Evolutionary conservation across 2,329 filamentous ascomycete genomes (phyloP), one percentile per base, ranked within the genome.

Genomic region (Arthrocladium fulminans): DNA sequence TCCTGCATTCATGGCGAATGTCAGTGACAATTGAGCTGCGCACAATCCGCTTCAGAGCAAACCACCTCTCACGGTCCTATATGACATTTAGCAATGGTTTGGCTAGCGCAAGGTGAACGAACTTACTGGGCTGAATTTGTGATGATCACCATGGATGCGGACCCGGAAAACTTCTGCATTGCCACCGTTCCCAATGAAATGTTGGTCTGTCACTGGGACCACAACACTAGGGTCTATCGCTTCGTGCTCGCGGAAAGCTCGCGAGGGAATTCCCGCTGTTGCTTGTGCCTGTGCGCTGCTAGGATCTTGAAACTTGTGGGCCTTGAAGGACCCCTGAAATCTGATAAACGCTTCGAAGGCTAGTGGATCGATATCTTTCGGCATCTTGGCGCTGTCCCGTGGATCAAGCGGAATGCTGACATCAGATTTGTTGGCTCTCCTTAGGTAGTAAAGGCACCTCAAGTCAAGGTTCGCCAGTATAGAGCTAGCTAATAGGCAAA

Each of bases 201-300:
- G 6, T 8, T 37, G 6, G 8, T 37, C 34, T 19, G n/a, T 15
- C 12, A 37, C 13, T 19, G 13, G 43, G 52, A 19, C 12, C 8
- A 45, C 24, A 4, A 19, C 29, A 41, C 10, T 51, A 57, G 56
- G 44, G 44, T 51, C 27, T 48, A 57, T 32, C 49, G 49, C 15
- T 49, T 52, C 9, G 47, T 59, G 12, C 53, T 59, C 47, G 27
- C 27, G 27, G 27, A 29, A 7, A 29, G 27, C 27, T 29, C 27
- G 7, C 27, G 13, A 7, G 7, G 27, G 27, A 13, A 29, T 29
- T 7, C 27, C 27, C 7, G 27, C 27, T 29, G 27, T 13, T 7
- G 27, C 7, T 29, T 29, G 27, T 7, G 13, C 7, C 27, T 29
- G 27, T 7, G 49, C 45, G 13, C 17, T 41, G 50, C 47, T 19